Base-by-base conservation (phyloP, 177 flowering plant genomes). In the Telopea speciosissima region DNA sequence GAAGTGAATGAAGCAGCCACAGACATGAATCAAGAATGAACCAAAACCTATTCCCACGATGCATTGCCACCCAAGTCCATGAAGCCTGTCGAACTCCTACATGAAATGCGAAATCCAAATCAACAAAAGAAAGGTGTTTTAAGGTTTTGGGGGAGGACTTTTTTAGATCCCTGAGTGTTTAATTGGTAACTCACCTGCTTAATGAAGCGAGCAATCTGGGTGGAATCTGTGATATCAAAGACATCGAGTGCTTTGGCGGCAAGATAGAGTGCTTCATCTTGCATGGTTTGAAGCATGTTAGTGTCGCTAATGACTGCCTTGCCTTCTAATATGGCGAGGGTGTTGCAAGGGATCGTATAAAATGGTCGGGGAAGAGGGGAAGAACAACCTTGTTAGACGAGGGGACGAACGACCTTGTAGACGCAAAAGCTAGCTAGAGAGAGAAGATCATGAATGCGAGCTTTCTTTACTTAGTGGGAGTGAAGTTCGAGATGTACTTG, bases 1-100 rank as follows among this genome's bases (percentile, higher is more conserved):
- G 68, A 91, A 93, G 73, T 88, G 72, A 73, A 93, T 93, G 83
- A 93, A 93, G 66, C 90, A 85, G 8, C 97, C 98, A 73, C 24
- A 66, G 71, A 87, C 87, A 62, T 91, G 97, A 1, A 93, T 93
- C 68, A 93, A 93, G 79, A 88, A 93, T 24, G 98, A 93, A 31
- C 93, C 93, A 72, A 93, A 93, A 79, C 89, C 92, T 0, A 83
- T 93, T 64, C 98, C 98, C n/a, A 91, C 98, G 0, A 91, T 85
- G 79, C 97, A 93, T 65, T 93, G 89, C 83, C 31, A 26, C 31
- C 31, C 31, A 26, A 3, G 31, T 26, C 31, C 31, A 26, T 26
- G 31, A 26, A 26, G 31, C 31, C 31, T 26, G 31, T 26, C 31
- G 31, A 26, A 26, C 31, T 26, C 31, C 31, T n/a, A n/a, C n/a